phyloP scores from a whole-genome alignment of 2,329 filamentous ascomycete species.

The Fusarium verrucosum region DNA sequence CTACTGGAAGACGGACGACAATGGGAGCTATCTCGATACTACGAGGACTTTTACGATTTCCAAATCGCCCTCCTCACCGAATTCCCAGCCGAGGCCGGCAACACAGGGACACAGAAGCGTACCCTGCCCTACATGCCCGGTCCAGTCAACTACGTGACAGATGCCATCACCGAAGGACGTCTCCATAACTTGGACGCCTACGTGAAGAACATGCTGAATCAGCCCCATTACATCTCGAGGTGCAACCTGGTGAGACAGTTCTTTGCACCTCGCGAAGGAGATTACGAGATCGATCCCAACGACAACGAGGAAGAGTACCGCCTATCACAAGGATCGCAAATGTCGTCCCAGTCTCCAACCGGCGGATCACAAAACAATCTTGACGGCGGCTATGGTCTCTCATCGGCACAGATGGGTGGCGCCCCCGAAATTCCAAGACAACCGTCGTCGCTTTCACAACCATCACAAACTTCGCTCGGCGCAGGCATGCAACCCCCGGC shows the following conservation, averaged over 20 bases:
- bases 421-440: conserved; percentile 37
- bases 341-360: conserved; percentile 71
- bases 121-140: conserved; percentile 97
- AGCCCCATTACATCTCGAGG: conserved; percentile 84
- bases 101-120: conserved; percentile 79
- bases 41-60: conserved; percentile 99
- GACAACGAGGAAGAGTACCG: conserved; percentile 80
- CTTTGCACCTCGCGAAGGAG: conserved; percentile 87
- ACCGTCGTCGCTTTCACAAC: conserved; percentile 42
- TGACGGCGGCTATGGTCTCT: conserved; percentile 65
- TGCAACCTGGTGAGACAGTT: conserved; percentile 88
- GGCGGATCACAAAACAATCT: conserved; percentile 70
- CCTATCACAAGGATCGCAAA: conserved; percentile 74
- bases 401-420: conserved; percentile 55
- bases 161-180: conserved; percentile 92
- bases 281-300: conserved; percentile 88
- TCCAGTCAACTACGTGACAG: conserved; percentile 97
- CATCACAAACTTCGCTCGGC: conserved; percentile 62
- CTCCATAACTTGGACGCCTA: conserved; percentile 95
- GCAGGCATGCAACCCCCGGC: conserved; percentile 53
- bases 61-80: conserved; percentile 93
- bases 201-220: conserved; percentile 86
- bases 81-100: conserved; percentile 92
- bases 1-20: conserved; percentile 87
- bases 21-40: conserved; percentile 94